A percentile compares a stretch with the other conserved stretches of the same genome.
Conservation (phyloP, 1,139 yeast species). For the Kurtzmaniella natalensis region DNA sequence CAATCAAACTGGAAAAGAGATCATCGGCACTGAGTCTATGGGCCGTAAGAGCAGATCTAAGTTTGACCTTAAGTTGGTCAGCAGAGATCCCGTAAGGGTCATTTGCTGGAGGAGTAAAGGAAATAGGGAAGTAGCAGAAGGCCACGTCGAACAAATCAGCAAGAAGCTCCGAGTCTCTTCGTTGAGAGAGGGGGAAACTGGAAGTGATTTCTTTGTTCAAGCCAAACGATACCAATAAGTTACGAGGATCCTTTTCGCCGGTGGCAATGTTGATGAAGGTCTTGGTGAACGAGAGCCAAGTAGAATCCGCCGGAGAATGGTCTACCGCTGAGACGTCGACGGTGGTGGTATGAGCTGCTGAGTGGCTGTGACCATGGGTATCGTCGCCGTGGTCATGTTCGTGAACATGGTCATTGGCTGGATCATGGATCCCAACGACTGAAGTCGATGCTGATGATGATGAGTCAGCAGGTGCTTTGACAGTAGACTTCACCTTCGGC, state of each 20-base stretch:
- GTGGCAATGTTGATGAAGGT: conserved; percentile 65
- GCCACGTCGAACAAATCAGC: conserved; percentile 76
- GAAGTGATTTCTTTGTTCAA: conserved; percentile 50
- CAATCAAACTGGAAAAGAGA: conserved; percentile 71
- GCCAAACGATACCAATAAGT: conserved; percentile 66
- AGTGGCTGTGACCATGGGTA: too few relatives aligned
- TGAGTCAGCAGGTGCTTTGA: not conserved
- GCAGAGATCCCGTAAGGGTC: conserved; percentile 86
- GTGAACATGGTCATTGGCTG: not conserved
- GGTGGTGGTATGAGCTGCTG: not conserved
- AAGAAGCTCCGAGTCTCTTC: conserved; percentile 25
- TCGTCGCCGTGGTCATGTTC: too few relatives aligned
- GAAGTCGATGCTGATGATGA: not conserved
- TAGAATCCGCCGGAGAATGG: conserved; percentile 18
- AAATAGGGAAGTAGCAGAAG: conserved; percentile 94
- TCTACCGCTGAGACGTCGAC: not conserved
- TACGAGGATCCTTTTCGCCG: conserved; percentile 94
- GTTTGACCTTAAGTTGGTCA: conserved; percentile 57
- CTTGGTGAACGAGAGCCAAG: conserved; percentile 32
- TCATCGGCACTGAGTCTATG: conserved; percentile 67
- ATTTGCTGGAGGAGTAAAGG: conserved; percentile 88
- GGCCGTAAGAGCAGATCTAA: conserved; percentile 60
- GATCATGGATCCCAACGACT: too few relatives aligned
- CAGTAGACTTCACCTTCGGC: not conserved
- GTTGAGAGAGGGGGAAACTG: conserved; percentile 34